Evolutionary conservation across 75 land plant genomes (phyloP).

Genomic region (Pinus taeda): DNA sequence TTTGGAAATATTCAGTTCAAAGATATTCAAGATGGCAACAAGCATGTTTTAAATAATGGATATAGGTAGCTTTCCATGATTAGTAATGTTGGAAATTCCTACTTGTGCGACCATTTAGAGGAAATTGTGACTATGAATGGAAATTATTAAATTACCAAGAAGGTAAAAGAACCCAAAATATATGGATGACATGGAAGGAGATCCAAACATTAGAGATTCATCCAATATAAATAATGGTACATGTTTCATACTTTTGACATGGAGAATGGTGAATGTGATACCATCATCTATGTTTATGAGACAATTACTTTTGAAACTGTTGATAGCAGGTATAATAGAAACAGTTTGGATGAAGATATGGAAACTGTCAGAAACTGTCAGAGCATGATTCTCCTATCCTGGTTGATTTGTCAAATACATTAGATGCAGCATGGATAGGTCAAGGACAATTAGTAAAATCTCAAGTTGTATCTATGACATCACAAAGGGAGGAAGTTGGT

Average conservation of each 20-base stretch:
- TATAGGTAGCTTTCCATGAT: too few relatives aligned
- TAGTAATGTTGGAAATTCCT: too few relatives aligned
- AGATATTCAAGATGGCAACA: too few relatives aligned
- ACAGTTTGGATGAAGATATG: background rate
- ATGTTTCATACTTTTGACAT: too few relatives aligned
- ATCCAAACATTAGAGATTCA: too few relatives aligned
- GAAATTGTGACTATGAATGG: background rate
- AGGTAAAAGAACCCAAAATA: background rate
- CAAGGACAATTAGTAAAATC: background rate
- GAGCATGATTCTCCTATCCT: conserved; percentile 17
- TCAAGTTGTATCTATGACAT: conserved; percentile 6
- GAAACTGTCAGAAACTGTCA: conserved; percentile 12
- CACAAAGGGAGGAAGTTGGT: conserved; percentile 6
- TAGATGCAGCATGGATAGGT: too few relatives aligned
- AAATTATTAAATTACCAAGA: background rate
- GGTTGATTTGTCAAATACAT: too few relatives aligned
- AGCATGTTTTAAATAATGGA: too few relatives aligned
- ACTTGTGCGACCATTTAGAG: too few relatives aligned
- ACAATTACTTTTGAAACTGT: background rate
- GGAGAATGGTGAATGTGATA: background rate
- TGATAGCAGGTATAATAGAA: background rate
- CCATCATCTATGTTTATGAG: background rate
- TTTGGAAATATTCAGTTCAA: too few relatives aligned
- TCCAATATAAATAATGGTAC: too few relatives aligned
- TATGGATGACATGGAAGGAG: background rate